A percentile compares a stretch with the other conserved stretches of the same genome.
These are phyloP conservation scores for Elongisporangium anandrum DNA, from an alignment of 352 stramenopile genomes.

Conservation along the genomic window DNA sequence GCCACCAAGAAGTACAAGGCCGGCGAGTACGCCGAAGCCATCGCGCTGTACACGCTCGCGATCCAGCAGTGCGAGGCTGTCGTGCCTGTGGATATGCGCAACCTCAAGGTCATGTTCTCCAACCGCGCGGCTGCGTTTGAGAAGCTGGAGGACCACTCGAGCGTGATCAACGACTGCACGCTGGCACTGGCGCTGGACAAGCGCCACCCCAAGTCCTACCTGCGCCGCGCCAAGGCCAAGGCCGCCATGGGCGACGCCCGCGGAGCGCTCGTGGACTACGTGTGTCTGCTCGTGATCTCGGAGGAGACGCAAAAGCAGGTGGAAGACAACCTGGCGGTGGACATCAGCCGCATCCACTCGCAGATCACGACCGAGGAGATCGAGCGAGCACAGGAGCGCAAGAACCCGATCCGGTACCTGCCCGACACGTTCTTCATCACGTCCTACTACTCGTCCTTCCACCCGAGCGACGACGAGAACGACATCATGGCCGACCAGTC, in stretches of 20 bases:
- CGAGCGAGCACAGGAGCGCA: conserved; percentile 50
- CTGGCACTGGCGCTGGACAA: conserved; percentile 61
- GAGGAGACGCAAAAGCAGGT: conserved; percentile 75
- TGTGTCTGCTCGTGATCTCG: conserved; percentile 73
- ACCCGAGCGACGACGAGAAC: conserved; percentile 73
- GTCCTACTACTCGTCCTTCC: conserved; percentile 86
- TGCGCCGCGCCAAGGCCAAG: conserved; percentile 72
- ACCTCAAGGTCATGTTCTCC: conserved; percentile 86
- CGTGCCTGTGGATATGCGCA: conserved; percentile 55
- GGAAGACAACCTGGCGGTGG: conserved; percentile 57
- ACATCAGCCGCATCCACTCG: conserved; percentile 77
- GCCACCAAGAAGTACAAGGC: conserved; percentile 81
- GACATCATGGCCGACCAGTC: conserved; percentile 53
- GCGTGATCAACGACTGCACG: conserved; percentile 60
- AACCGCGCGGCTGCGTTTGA: conserved; percentile 77
- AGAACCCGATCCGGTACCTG: conserved; percentile 55
- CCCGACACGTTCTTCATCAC: conserved; percentile 82
- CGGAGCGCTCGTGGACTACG: conserved; percentile 74
- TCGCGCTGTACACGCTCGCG: conserved; percentile 64
- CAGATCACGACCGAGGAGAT: conserved; percentile 69
- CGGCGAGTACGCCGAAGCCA: conserved; percentile 54
- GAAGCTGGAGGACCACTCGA: conserved; percentile 53
- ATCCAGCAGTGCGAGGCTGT: conserved; percentile 58
- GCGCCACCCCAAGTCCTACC: conserved; percentile 68
- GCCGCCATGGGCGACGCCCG: conserved; percentile 35